Base-by-base conservation (phyloP, 106 monocot species). In the Dioscorea alata region DNA sequence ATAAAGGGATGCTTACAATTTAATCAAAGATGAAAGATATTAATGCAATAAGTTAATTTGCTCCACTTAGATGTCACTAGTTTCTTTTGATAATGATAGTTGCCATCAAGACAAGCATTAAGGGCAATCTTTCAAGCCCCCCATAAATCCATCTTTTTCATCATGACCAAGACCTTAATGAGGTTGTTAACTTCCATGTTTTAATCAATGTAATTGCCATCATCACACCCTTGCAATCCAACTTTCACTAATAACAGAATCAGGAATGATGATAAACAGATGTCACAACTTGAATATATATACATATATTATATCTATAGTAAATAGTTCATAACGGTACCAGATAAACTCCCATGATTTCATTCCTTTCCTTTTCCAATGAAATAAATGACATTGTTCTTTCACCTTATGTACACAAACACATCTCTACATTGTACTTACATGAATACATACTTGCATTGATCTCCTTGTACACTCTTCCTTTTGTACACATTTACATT, bases 181-280 rank as follows among this genome's bases (percentile, higher is more conserved):
- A 59, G 59, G 59, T 59, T 59, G 59, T 59, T 59, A 59, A 22
- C 20, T 59, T 23, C 23, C 59, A 59, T 59, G 21, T 21, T 20
- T 59, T 59, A 20, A 23, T 59, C 23, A 59, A 59, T 59, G 59
- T 12, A 59, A 59, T 12, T 23, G 23, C 12, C 23, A 59, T 59
- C 12, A 22, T 59, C 12, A 56, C 19, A 56, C 13, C 56, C 59
- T 23, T 59, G 59, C 2, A 59, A 59, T 66, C 49, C 8, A 19
- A n/a, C 66, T 50, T 49, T 66, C 17, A 33, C 49, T 42, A 48
- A 48, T 66, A 66, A 66, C 66, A 48, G 23, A 42, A 42, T 42
- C 66, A 48, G 5, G 12, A 8, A 50, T 20, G 66, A 50, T 49
- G 66, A 50, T 48, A 50, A 50, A 49, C 50, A 20, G 66, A 66